A percentile compares a stretch with the other conserved stretches of the same genome.
Conservation (phyloP, 106 monocot species). For the Alisma plantagoaquatica region DNA sequence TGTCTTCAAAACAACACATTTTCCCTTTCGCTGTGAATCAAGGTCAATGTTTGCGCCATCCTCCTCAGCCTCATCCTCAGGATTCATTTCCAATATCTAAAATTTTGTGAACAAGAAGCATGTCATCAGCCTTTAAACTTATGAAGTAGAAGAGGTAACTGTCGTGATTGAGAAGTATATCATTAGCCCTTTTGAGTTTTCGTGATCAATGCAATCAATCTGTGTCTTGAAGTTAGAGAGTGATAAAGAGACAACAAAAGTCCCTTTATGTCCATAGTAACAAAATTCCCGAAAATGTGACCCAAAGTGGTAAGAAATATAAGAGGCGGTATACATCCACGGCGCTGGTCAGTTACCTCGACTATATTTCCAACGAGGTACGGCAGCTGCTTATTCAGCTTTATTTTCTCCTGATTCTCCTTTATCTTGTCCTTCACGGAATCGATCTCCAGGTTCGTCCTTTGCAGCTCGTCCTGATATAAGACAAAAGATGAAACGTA, state of each 20-base stretch:
- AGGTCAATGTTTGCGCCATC: conserved; percentile 96
- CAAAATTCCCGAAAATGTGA: neutral
- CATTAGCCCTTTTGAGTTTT: too few relatives aligned
- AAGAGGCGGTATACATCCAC: neutral
- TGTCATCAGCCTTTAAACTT: neutral
- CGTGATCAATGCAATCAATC: neutral
- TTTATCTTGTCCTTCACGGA: conserved; percentile 80
- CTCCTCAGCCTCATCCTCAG: conserved; percentile 92
- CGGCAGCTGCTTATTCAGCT: conserved; percentile 87
- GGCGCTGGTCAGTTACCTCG: conserved; percentile 42
- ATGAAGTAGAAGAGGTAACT: neutral
- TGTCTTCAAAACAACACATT: conserved; percentile 94
- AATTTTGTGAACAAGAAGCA: conserved; percentile 6
- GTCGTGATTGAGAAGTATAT: too few relatives aligned
- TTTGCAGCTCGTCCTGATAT: conserved; percentile 69
- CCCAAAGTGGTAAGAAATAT: neutral
- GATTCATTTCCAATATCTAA: conserved; percentile 96
- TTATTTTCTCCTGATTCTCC: conserved; percentile 96
- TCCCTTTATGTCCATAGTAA: too few relatives aligned
- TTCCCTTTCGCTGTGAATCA: conserved; percentile 87
- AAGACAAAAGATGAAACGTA: neutral
- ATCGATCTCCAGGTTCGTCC: conserved; percentile 61
- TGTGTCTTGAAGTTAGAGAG: too few relatives aligned
- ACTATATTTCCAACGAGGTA: conserved; percentile 93
- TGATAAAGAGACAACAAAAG: neutral